Evolutionary conservation across 2,329 filamentous ascomycete genomes (phyloP), one percentile per base, ranked within the genome.

Genomic region (Tympanopsis confertula): DNA sequence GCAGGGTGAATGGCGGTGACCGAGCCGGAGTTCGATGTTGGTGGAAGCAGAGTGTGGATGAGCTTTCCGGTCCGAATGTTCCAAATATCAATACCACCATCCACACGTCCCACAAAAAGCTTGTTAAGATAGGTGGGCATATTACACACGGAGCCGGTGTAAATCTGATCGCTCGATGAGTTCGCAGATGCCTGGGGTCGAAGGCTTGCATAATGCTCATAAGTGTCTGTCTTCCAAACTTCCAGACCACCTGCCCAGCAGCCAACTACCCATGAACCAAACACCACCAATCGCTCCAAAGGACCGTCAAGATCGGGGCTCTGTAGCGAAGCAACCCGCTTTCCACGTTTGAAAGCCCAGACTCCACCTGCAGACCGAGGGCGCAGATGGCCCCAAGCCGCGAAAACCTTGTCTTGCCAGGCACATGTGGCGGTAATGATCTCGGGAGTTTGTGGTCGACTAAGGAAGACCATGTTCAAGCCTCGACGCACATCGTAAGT

Each of bases 111-210:
- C 3, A 86, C 83, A 46, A 96, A 86, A 33, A 98, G 74, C 60
- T 98, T 98, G 68, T 98, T 98, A 42, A 98, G 61, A 57, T 87
- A 94, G 0, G 91, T 96, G 1, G 89, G 88, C 81, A 96, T 86
- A 50, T 76, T 93, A 54, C 78, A 82, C 47, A 94, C 71, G 36
- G 81, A 78, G 18, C 84, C 84, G 0, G 83, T 86, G 40, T 95
- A 76, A 46, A 79, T 65, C 47, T 78, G 80, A 39, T 74, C 73
- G 15, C 70, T 70, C 20, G 74, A 66, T 43, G 62, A 63, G 1
- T 68, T 62, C 1, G 71, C 64, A 42, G 72, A 68, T 4, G 73
- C 74, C 38, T 73, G 69, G 14, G 72, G 62, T 19, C 65, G 61
- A 35, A 96, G 68, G 0, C 86, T 88, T 0, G 89, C 94, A 59